phyloP scores from a whole-genome alignment of 148 eudicot species.

The Rhododendron henanense region DNA sequence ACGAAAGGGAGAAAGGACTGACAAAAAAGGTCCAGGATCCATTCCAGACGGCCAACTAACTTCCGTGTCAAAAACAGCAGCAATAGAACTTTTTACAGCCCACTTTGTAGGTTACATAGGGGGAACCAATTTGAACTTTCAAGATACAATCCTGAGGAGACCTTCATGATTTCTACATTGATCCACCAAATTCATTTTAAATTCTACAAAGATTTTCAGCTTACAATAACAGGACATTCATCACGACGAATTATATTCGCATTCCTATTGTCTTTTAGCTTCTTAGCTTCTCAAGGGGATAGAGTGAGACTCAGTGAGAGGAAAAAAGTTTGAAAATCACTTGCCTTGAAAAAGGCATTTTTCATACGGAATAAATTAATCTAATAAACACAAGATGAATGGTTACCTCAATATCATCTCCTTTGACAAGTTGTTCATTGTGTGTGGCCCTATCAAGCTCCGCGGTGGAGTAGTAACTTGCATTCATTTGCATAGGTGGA shows the following conservation, averaged over 20 bases:
- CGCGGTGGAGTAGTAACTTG: conserved; percentile 71
- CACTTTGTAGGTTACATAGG: background rate
- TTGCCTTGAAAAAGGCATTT: background rate
- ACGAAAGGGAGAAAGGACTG: background rate
- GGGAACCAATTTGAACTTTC: background rate
- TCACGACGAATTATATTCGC: background rate
- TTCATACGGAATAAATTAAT: background rate
- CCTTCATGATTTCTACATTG: background rate
- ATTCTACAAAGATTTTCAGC: background rate
- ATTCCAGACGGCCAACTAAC: background rate
- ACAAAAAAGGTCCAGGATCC: background rate
- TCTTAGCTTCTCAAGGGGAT: background rate
- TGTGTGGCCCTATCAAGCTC: conserved; percentile 89
- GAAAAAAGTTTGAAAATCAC: background rate
- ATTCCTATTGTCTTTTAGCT: background rate
- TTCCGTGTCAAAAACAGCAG: background rate
- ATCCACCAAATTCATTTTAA: background rate
- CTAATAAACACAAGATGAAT: background rate
- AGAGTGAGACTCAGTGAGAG: background rate
- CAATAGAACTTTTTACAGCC: background rate
- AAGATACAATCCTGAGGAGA: background rate
- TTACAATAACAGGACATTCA: background rate
- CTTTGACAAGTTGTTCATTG: conserved; percentile 65
- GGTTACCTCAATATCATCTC: conserved; percentile 75
- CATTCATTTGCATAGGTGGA: conserved; percentile 94